These are phyloP conservation scores for Pseudonitzschia multiseries DNA, from an alignment of 108 stramenopile species.

Conservation along the genomic window DNA sequence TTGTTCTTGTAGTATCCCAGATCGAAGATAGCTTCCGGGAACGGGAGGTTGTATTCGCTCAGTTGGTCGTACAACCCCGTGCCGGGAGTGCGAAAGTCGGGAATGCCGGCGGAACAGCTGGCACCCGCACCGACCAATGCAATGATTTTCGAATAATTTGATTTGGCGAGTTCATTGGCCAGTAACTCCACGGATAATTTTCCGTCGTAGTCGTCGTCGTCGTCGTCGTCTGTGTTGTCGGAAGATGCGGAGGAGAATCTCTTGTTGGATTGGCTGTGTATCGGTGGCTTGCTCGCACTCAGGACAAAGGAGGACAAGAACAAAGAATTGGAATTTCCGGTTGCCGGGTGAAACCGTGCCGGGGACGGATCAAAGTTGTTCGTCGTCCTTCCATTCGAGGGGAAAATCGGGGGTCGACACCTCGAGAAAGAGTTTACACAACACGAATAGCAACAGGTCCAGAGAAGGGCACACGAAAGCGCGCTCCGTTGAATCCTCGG, in stretches of 20 bases:
- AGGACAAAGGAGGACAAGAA: too few relatives aligned
- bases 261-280: neutral
- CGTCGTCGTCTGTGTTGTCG: neutral
- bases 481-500: too few relatives aligned
- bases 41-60: conserved; percentile 86
- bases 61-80: conserved; percentile 92
- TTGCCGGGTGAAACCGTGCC: too few relatives aligned
- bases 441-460: too few relatives aligned
- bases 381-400: too few relatives aligned
- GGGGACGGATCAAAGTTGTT: too few relatives aligned
- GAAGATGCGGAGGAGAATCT: neutral
- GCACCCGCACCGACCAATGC: conserved; percentile 42
- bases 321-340: too few relatives aligned
- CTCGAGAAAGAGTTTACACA: too few relatives aligned
- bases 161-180: conserved; percentile 1
- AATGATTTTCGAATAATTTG: conserved; percentile 23
- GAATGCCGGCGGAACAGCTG: conserved; percentile 71
- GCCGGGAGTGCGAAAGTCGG: conserved; percentile 88
- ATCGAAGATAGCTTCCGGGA: conserved; percentile 92
- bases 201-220: neutral
- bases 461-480: too few relatives aligned
- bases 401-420: too few relatives aligned
- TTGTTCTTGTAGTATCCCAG: conserved; percentile 78
- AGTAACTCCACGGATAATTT: conserved; percentile 7
- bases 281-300: neutral